Evolutionary conservation across 306 rosid species (phyloP).

Genomic region (Gleditsia sinensis): DNA sequence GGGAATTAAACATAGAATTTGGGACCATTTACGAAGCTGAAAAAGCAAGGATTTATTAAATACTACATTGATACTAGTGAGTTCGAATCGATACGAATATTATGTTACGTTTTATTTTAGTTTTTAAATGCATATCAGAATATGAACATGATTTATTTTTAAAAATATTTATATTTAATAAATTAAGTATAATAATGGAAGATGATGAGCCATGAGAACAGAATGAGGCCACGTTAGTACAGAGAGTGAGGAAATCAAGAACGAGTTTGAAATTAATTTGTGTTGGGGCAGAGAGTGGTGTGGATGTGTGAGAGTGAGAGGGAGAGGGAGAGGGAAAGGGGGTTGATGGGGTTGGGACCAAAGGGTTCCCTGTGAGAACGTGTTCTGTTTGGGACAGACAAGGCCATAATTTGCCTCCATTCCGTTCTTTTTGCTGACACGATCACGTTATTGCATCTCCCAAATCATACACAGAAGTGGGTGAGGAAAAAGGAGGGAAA

Average conservation of each 20-base stretch:
- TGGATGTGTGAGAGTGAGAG: neutral
- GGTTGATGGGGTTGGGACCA: conserved; percentile 21
- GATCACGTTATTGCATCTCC: conserved; percentile 52
- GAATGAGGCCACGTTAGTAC: conserved; percentile 24
- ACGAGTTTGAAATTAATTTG: neutral
- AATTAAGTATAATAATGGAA: no score
- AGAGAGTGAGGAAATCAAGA: conserved; percentile 15
- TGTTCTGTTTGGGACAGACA: conserved; percentile 56
- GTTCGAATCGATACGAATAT: no score
- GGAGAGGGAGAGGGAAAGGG: neutral
- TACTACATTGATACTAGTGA: no score
- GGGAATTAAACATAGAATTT: conserved; percentile 38
- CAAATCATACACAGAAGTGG: conserved; percentile 6
- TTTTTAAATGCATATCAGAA: no score
- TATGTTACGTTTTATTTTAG: no score
- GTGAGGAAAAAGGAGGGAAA: conserved; percentile 29
- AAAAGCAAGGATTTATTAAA: conserved; percentile 45
- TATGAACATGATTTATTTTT: no score
- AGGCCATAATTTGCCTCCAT: conserved; percentile 41
- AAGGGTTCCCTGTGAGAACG: conserved; percentile 41
- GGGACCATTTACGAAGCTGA: conserved; percentile 56
- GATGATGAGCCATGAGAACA: no score
- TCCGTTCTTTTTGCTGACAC: conserved; percentile 74
- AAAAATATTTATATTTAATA: no score
- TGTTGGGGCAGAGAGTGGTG: neutral